Evolutionary conservation across 352 stramenopile species (phyloP).

Genomic region (Globisporangium barbulae): DNA sequence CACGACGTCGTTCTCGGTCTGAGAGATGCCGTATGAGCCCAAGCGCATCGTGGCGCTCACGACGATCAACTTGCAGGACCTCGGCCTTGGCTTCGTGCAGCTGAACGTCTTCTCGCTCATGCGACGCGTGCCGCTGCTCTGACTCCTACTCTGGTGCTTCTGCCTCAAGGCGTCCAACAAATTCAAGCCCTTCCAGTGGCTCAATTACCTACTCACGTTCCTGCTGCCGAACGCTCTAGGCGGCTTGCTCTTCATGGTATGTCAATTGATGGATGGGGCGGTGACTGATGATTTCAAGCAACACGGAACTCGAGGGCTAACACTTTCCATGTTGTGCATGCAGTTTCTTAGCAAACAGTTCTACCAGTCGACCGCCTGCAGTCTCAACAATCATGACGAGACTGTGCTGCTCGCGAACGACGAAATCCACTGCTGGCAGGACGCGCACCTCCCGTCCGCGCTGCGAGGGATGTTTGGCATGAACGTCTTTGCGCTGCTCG

Average conservation of each 20-base stretch:
- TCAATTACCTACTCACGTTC: conserved; percentile 40
- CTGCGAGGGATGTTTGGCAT: conserved; percentile 36
- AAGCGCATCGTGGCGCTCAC: conserved; percentile 26
- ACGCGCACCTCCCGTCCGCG: conserved; percentile 23
- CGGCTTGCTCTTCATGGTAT: conserved; percentile 31
- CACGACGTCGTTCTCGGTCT: conserved; percentile 35
- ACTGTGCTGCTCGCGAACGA: conserved; percentile 29
- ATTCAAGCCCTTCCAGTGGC: conserved; percentile 32
- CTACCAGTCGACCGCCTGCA: conserved; percentile 26
- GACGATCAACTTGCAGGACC: conserved; percentile 29
- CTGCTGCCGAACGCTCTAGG: conserved; percentile 28
- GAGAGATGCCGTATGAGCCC: conserved; percentile 28
- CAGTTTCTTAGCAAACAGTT: conserved; percentile 38
- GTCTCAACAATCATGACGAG: conserved; percentile 9
- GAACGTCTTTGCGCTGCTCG: conserved; percentile 32
- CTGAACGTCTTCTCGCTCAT: conserved; percentile 26
- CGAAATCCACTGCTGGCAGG: conserved; percentile 27
- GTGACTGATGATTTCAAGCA: no score
- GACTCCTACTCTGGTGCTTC: conserved; percentile 30
- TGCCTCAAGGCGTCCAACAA: conserved; percentile 43
- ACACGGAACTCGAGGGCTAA: no score
- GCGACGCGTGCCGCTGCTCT: conserved; percentile 22
- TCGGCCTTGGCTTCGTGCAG: conserved; percentile 22
- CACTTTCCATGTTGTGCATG: neutral
- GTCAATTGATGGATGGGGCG: no score